A percentile compares a stretch with the other conserved stretches of the same genome.
phyloP scores from a whole-genome alignment of 441 rosid genomes.

The Gossypium laxum region DNA sequence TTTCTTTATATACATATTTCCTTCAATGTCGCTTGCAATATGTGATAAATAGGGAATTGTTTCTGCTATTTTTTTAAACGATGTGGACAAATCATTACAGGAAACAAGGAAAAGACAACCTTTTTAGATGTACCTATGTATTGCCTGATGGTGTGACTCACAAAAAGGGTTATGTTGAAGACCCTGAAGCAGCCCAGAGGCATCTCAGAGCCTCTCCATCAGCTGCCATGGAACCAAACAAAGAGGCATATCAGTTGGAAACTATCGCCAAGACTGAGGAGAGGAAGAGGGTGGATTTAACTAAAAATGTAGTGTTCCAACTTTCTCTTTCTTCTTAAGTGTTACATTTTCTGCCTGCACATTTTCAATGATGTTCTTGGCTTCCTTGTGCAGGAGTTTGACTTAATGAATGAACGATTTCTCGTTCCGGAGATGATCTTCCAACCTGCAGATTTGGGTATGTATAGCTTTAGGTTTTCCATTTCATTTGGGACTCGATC shows the following conservation, averaged over 20 bases:
- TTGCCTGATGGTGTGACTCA: conserved; percentile 81
- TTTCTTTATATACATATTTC: too few relatives aligned
- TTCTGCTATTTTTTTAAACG: background rate
- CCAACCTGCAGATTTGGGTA: conserved; percentile 89
- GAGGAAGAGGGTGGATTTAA: conserved; percentile 48
- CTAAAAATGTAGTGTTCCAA: conserved; percentile 46
- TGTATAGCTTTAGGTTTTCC: conserved; percentile 8
- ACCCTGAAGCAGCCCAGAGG: conserved; percentile 49
- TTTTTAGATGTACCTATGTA: conserved; percentile 58
- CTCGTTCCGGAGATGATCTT: conserved; percentile 90
- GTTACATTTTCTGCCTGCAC: background rate
- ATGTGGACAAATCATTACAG: conserved; percentile 22
- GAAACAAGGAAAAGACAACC: conserved; percentile 49
- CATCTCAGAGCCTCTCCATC: conserved; percentile 27
- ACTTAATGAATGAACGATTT: conserved; percentile 79
- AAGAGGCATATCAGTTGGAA: conserved; percentile 25
- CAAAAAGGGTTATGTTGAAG: conserved; percentile 75
- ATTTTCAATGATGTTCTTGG: conserved; percentile 8
- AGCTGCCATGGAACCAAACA: conserved; percentile 18
- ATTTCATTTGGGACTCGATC: background rate
- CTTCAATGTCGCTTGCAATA: background rate
- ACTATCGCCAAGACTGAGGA: conserved; percentile 25
- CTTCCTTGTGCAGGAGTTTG: conserved; percentile 60
- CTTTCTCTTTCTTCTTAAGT: background rate
- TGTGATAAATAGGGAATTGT: background rate